phyloP scores from a whole-genome alignment of 2,329 filamentous ascomycete genomes.

The Alternaria ethzedia region DNA sequence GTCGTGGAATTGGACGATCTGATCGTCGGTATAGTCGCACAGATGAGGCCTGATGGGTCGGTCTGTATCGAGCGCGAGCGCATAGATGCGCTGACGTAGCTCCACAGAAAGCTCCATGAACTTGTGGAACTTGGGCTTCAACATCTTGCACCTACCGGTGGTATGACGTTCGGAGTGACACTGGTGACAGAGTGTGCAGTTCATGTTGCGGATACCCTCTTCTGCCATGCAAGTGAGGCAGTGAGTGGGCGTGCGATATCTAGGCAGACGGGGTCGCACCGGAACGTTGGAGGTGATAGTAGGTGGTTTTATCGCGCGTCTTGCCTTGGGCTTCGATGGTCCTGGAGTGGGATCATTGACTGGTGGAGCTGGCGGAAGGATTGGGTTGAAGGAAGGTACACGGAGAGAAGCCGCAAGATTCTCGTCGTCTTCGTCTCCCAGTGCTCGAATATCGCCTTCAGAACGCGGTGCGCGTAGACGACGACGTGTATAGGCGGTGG shows the following conservation, averaged over 20 bases:
- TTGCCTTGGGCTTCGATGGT: neutral
- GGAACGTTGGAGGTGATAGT: neutral
- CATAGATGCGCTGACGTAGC: constrained; percentile 25
- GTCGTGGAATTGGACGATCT: constrained; percentile 25
- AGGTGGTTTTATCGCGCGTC: neutral
- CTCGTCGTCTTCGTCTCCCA: neutral
- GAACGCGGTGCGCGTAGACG: neutral
- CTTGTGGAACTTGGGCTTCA: constrained; percentile 4
- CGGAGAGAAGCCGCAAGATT: neutral
- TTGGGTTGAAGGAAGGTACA: neutral
- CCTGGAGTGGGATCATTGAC: neutral
- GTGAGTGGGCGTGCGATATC: neutral
- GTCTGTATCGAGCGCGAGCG: constrained; percentile 7
- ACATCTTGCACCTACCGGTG: neutral
- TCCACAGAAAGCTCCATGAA: constrained; percentile 25
- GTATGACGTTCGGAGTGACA: neutral
- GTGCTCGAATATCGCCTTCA: neutral
- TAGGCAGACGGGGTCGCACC: neutral
- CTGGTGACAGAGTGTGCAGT: neutral
- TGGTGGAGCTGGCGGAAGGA: neutral
- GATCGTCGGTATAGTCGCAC: constrained; percentile 9
- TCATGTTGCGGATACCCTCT: neutral
- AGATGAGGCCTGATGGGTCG: constrained; percentile 21
- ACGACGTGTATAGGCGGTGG: neutral
- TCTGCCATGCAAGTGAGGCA: neutral